Conservation (phyloP, 164 flowering plant species). For the Magnolia officinalis region DNA sequence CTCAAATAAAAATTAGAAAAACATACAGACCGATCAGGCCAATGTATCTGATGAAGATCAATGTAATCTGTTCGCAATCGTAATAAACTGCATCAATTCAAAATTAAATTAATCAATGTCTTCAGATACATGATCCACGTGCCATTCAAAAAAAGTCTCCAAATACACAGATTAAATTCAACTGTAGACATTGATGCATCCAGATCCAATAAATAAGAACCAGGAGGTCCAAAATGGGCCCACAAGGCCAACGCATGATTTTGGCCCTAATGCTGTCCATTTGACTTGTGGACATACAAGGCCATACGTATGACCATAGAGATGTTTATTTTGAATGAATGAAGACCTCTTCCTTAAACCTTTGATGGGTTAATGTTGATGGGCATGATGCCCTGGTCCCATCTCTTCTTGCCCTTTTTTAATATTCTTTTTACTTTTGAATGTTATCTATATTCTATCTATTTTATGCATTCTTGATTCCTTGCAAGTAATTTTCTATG, state of each 20-base stretch:
- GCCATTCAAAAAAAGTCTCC: too few relatives aligned
- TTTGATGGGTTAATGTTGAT: too few relatives aligned
- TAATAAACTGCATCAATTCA: slow-evolving; percentile 49
- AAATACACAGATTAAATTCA: neutral
- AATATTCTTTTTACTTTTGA: too few relatives aligned
- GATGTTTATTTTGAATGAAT: too few relatives aligned
- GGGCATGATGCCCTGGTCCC: too few relatives aligned
- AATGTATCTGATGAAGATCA: slow-evolving; percentile 84
- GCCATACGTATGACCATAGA: neutral
- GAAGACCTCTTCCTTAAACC: too few relatives aligned
- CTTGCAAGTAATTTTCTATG: neutral
- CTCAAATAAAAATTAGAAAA: slow-evolving; percentile 8
- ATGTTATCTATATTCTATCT: neutral
- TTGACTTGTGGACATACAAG: neutral
- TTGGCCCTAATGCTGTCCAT: neutral
- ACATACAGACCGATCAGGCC: slow-evolving; percentile 91
- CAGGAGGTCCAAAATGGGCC: neutral
- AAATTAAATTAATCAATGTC: neutral
- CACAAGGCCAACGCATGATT: neutral
- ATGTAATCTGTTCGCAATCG: slow-evolving; percentile 65
- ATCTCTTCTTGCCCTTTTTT: too few relatives aligned
- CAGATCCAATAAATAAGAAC: neutral
- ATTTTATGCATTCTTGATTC: neutral
- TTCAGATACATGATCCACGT: too few relatives aligned
- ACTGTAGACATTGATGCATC: neutral